These are phyloP conservation scores for Cucurbita maxima DNA, from an alignment of 306 rosid genomes.

Conservation along the genomic window DNA sequence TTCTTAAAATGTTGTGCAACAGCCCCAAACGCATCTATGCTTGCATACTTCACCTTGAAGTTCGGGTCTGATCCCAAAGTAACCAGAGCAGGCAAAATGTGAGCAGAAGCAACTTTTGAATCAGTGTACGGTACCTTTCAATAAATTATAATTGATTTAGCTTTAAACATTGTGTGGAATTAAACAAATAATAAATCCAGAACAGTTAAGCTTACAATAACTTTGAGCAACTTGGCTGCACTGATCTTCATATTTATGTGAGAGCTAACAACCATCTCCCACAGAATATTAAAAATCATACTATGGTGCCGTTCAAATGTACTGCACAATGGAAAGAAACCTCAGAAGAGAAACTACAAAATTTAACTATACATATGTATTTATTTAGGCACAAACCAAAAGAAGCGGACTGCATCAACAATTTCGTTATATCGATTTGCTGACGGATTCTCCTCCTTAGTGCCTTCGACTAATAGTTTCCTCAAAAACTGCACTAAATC, in stretches of 20 bases:
- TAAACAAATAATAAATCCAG: constrained; percentile 8
- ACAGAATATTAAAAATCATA: constrained; percentile 65
- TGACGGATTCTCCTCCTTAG: constrained; percentile 31
- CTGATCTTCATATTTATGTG: constrained; percentile 58
- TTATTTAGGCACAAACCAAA: constrained; percentile 48
- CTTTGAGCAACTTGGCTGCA: constrained; percentile 77
- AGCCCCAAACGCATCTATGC: constrained; percentile 90
- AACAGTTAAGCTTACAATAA: constrained; percentile 42
- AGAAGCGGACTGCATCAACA: constrained; percentile 74
- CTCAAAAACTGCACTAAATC: constrained; percentile 54
- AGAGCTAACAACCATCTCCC: constrained; percentile 98
- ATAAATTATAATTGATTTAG: constrained; percentile 9
- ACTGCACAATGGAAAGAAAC: constrained; percentile 39
- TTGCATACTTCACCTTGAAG: constrained; percentile 82
- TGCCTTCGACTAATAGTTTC: constrained; percentile 57
- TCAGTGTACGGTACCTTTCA: constrained; percentile 65
- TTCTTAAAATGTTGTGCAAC: constrained; percentile 87
- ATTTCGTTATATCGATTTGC: constrained; percentile 51
- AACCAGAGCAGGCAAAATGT: constrained; percentile 84
- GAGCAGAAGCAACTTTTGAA: constrained; percentile 85
- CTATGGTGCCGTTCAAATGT: constrained; percentile 59
- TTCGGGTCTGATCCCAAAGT: constrained; percentile 91
- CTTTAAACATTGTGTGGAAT: constrained; percentile 17
- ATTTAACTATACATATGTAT: background rate
- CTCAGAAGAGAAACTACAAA: constrained; percentile 11